A percentile compares a stretch with the other conserved stretches of the same genome.
Evolutionary conservation across 148 eudicot genomes (phyloP).

Genomic region (Vaccinium corymbosum): DNA sequence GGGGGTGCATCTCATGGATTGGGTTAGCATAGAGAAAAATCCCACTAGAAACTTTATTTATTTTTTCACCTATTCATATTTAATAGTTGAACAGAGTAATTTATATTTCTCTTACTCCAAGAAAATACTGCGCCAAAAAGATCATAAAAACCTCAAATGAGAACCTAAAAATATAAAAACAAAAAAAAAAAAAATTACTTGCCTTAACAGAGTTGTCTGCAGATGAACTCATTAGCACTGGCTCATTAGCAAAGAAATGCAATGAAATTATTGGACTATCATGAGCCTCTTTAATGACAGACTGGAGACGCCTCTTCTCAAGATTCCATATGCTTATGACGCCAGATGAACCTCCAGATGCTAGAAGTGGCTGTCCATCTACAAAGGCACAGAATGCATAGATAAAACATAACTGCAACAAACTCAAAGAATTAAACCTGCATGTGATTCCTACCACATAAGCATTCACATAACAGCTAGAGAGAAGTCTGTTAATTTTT

Average conservation of each 20-base stretch:
- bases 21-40: neutral
- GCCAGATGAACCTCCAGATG: constrained; percentile 97
- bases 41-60: neutral
- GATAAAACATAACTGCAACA: constrained; percentile 1
- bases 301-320: constrained; percentile 94
- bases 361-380: constrained; percentile 95
- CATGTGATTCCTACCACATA: neutral
- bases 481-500: neutral
- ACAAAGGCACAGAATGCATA: constrained; percentile 12
- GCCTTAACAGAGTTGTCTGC: constrained; percentile 90
- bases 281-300: constrained; percentile 90
- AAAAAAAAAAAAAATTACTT: constrained; percentile 11
- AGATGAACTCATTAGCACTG: constrained; percentile 91
- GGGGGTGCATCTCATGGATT: neutral
- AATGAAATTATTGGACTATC: constrained; percentile 78
- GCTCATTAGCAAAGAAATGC: constrained; percentile 89
- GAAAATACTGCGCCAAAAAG: neutral
- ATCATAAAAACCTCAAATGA: neutral
- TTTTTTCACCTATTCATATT: neutral
- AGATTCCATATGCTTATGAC: constrained; percentile 97
- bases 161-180: neutral
- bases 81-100: neutral
- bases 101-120: neutral
- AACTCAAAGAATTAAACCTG: neutral
- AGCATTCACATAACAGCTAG: neutral